Percentiles rank a stretch among this genome's conserved stretches.
Evolutionary conservation across 441 rosid genomes (phyloP).

Genomic region (Gossypium gossypioides): DNA sequence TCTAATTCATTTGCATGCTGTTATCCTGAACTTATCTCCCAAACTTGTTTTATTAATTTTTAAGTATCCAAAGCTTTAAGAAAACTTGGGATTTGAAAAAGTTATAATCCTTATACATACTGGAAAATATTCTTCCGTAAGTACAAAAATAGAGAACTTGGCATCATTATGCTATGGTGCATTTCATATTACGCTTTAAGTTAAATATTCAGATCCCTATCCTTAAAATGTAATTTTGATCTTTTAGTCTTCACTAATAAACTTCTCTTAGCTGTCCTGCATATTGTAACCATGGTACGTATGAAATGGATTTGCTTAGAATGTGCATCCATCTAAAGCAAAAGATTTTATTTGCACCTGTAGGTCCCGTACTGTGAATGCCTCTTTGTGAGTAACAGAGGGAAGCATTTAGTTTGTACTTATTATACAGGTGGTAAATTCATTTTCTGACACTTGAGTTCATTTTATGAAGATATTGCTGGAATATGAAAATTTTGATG

Average conservation of each 20-base stretch:
- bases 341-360: background rate
- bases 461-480: constrained; percentile 38
- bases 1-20: background rate
- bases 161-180: background rate
- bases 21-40: background rate
- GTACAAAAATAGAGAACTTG: background rate
- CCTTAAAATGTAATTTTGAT: background rate
- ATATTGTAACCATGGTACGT: background rate
- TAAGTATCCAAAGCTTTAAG: background rate
- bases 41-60: background rate
- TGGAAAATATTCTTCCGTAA: background rate
- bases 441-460: constrained; percentile 9
- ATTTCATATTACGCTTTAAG: background rate
- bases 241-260: background rate
- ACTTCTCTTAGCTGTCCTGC: background rate
- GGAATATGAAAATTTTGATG: constrained; percentile 37
- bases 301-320: constrained; percentile 5
- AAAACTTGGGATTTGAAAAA: background rate
- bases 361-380: background rate
- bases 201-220: background rate
- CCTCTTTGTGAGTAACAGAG: background rate
- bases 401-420: background rate
- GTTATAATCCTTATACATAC: background rate
- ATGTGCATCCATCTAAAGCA: background rate
- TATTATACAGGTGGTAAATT: background rate